A percentile compares a stretch with the other conserved stretches of the same genome.
Conservation (phyloP, 768 basidiomycete species). For the Hortiboletus campestris region DNA sequence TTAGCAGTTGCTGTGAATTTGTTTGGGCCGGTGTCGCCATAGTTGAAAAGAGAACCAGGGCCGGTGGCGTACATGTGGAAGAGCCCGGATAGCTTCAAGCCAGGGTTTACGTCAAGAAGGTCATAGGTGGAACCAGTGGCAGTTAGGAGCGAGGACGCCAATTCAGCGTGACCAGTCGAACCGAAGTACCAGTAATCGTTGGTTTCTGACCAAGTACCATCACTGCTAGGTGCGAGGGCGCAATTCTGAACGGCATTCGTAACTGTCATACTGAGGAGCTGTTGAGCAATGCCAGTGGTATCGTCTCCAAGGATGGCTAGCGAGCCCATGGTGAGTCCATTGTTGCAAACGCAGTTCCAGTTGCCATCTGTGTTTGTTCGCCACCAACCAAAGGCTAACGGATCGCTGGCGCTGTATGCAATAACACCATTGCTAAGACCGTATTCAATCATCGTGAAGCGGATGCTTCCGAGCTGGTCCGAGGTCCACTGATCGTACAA, state of each 20-base stretch:
- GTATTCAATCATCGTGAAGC: constrained; percentile 68
- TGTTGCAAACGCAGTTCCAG: constrained; percentile 98
- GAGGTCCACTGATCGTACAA: constrained; percentile 79
- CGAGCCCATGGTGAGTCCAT: constrained; percentile 83
- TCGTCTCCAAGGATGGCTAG: constrained; percentile 90
- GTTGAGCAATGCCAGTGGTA: constrained; percentile 64
- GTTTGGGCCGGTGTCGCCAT: constrained; percentile 70
- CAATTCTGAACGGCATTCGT: constrained; percentile 79
- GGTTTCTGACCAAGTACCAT: constrained; percentile 94
- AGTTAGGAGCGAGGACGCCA: constrained; percentile 75
- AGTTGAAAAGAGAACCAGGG: constrained; percentile 80
- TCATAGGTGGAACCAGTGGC: constrained; percentile 85
- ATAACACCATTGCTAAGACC: constrained; percentile 68
- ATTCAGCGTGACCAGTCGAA: constrained; percentile 86
- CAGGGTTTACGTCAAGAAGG: constrained; percentile 68
- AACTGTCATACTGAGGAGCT: constrained; percentile 66
- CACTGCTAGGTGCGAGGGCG: constrained; percentile 53
- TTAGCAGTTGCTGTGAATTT: constrained; percentile 96
- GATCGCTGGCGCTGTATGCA: constrained; percentile 44
- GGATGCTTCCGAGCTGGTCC: constrained; percentile 68
- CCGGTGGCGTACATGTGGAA: constrained; percentile 92
- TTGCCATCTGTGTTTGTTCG: constrained; percentile 70
- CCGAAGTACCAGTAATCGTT: constrained; percentile 97
- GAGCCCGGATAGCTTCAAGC: constrained; percentile 66
- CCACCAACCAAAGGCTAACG: constrained; percentile 72